These are phyloP conservation scores for Solanum ossicruentum DNA, from an alignment of 257 asterid genomes.

Conservation along the genomic window DNA sequence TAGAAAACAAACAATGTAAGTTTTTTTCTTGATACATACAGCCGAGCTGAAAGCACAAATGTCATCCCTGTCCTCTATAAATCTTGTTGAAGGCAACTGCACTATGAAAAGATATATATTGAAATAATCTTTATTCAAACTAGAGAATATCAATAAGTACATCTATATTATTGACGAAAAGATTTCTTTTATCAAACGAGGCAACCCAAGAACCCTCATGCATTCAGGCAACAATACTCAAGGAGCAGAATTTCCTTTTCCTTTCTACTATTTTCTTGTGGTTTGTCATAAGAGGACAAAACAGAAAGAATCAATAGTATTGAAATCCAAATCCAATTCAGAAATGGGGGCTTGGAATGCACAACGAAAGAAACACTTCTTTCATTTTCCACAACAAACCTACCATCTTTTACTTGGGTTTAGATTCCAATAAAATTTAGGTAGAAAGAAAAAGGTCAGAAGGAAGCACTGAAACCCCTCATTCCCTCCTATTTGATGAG, in stretches of 20 bases:
- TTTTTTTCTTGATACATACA: neutral
- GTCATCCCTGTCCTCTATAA: neutral
- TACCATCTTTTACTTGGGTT: neutral
- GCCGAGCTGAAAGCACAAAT: neutral
- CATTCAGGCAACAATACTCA: neutral
- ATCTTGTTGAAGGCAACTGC: neutral
- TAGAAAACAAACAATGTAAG: conserved; percentile 1
- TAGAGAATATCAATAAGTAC: neutral
- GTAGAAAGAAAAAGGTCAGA: neutral
- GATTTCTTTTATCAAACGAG: neutral
- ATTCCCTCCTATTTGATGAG: neutral
- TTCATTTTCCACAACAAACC: neutral
- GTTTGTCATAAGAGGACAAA: neutral
- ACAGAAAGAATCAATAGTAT: neutral
- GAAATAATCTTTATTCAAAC: neutral
- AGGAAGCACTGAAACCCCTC: neutral
- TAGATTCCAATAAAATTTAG: neutral
- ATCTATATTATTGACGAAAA: neutral
- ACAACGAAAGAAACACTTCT: neutral
- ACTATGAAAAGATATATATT: neutral
- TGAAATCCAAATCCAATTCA: neutral
- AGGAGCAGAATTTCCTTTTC: neutral
- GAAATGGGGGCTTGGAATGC: neutral
- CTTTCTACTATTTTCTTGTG: neutral
- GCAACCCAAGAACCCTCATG: neutral